Evolutionary conservation across 73 alveolate genomes (phyloP).

Genomic region (Paramecium biaurelia): DNA sequence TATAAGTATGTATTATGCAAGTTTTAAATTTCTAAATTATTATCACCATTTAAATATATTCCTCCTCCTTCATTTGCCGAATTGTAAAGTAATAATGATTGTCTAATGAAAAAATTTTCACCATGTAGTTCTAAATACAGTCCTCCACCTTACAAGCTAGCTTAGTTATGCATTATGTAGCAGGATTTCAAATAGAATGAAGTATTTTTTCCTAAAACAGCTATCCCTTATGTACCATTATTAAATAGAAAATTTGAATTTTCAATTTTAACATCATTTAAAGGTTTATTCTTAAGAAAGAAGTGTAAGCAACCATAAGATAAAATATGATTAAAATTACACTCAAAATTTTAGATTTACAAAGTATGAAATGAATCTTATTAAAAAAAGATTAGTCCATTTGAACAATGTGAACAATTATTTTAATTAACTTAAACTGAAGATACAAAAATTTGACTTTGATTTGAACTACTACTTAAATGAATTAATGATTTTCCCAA

Average conservation of each 20-base stretch:
- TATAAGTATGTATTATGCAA: background rate
- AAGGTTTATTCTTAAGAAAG: background rate
- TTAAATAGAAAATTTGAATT: background rate
- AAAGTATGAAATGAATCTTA: background rate
- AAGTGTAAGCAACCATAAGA: background rate
- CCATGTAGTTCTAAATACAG: background rate
- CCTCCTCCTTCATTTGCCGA: background rate
- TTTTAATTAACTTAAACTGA: background rate
- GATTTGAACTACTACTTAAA: background rate
- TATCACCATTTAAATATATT: background rate
- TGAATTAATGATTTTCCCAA: background rate
- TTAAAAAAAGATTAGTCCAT: background rate
- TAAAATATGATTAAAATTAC: background rate
- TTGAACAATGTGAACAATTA: background rate
- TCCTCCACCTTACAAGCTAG: background rate
- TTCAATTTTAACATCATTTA: background rate
- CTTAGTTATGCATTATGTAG: background rate
- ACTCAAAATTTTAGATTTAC: background rate
- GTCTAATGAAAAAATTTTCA: background rate
- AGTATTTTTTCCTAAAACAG: background rate
- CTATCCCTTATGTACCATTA: background rate
- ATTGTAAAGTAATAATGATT: background rate
- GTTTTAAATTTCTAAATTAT: background rate
- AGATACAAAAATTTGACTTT: background rate
- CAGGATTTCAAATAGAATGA: background rate